Evolutionary conservation across 2,329 filamentous ascomycete species (phyloP).

Genomic region (Rhynchosporium secalis): DNA sequence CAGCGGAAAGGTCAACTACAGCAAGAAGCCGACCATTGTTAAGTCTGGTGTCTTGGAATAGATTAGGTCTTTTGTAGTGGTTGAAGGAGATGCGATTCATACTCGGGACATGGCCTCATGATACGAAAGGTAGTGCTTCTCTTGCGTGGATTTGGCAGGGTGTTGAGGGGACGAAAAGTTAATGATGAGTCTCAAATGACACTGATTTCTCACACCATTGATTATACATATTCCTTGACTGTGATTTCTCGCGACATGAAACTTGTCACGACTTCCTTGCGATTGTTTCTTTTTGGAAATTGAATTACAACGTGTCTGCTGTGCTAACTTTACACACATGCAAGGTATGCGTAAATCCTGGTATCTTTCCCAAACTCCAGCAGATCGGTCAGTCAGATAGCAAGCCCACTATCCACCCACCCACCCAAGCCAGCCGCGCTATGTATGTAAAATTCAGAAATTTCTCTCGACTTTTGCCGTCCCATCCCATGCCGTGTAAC

Average conservation of each 20-base stretch:
- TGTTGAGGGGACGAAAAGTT: conserved; percentile 31
- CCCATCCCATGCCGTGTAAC: conserved; percentile 3
- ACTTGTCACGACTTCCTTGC: neutral
- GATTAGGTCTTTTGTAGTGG: conserved; percentile 26
- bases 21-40: conserved; percentile 59
- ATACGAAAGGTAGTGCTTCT: conserved; percentile 14
- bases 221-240: neutral
- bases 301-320: neutral
- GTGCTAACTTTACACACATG: conserved; percentile 4
- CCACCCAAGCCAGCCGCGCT: conserved; percentile 31
- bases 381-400: conserved; percentile 16
- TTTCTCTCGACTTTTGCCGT: conserved; percentile 2
- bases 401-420: conserved; percentile 25
- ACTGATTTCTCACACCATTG: conserved; percentile 23
- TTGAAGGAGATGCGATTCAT: conserved; percentile 15
- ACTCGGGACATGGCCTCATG: conserved; percentile 14
- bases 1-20: conserved; percentile 56
- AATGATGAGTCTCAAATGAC: conserved; percentile 30
- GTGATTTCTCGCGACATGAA: neutral
- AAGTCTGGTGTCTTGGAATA: conserved; percentile 51
- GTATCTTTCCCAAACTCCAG: conserved; percentile 39
- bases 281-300: too few relatives aligned
- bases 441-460: conserved; percentile 34
- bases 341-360: conserved; percentile 25
- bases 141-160: conserved; percentile 21